Percentiles rank a stretch among this genome's conserved stretches.
Conservation (phyloP, 139 green algal species). For the Picochlorum sp. region DNA sequence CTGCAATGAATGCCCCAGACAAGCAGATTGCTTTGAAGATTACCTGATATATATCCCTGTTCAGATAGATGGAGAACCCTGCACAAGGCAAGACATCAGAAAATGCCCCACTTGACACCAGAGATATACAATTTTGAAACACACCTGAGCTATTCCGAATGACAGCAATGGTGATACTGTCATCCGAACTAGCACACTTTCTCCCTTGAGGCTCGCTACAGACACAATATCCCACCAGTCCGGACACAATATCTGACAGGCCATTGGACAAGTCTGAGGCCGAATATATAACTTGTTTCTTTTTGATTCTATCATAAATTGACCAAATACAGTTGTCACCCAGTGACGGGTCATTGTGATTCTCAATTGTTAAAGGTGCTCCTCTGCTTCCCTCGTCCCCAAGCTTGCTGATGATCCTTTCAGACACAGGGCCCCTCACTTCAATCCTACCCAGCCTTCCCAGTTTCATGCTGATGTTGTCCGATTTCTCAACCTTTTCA, state of each 20-base stretch:
- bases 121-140: constrained; percentile 21
- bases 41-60: constrained; percentile 30
- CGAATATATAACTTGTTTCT: too few relatives aligned
- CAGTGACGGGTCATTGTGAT: too few relatives aligned
- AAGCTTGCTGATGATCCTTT: not conserved
- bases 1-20: constrained; percentile 22
- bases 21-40: constrained; percentile 37
- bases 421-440: constrained; percentile 14
- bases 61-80: constrained; percentile 54
- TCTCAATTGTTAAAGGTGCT: not conserved
- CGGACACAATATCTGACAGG: too few relatives aligned
- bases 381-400: not conserved
- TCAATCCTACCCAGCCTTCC: not conserved
- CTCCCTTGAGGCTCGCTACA: too few relatives aligned
- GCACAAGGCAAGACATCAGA: too few relatives aligned
- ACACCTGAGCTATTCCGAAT: constrained; percentile 16
- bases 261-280: too few relatives aligned
- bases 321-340: too few relatives aligned
- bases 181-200: too few relatives aligned
- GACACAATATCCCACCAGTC: too few relatives aligned
- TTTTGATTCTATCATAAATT: too few relatives aligned
- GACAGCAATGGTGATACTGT: not conserved
- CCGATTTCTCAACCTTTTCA: not conserved
- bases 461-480: not conserved
- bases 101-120: too few relatives aligned